Evolutionary conservation across 2,329 filamentous ascomycete species (phyloP), one percentile per base, ranked within the genome.

Genomic region (Endothia cerciana): DNA sequence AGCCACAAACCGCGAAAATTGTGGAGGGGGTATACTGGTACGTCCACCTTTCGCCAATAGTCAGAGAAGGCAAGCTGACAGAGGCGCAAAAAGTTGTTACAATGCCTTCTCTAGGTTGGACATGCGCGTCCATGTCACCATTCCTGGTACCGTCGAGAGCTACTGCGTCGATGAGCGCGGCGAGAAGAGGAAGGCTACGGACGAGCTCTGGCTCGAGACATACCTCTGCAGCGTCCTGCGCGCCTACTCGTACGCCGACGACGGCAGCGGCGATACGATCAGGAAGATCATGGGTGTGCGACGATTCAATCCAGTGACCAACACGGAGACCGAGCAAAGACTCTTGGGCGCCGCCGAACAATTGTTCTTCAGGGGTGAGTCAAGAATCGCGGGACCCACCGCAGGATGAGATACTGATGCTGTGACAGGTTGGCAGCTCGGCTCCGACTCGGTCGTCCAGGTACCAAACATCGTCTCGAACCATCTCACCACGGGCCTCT

Each of bases 21-120:
- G 91, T 93, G 10, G 95, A 96, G 70, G 95, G 95, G 5, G 84
- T 97, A 47, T 98, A 97, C 80, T 98, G 95, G 92, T 95, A 83
- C 70, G 84, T 36, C 40, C n/a, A 45, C 33, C 33, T 65, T 60
- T 28, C 36, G n/a, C 56, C 28, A 53, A 60, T 45, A 30, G 62
- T 15, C 41, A 47, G 25, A 56, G 22, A 36, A 7, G 22, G 22
- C 25, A 40, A 51, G 51, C 64, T 71, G 60, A 70, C 71, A 70
- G 53, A 72, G 60, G 17, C 3, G 22, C 13, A 45, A 8, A 10
- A 66, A 85, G 83, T 80, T 99, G 95, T 80, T 99, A 99, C 85
- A 99, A 99, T 92, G 95, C 95, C 70, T 97, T 99, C 78, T 98
- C 95, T 5, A 88, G 96, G 70, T 85, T 98, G 62, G 95, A 99